phyloP scores from a whole-genome alignment of 495 filamentous ascomycete genomes.

The Aspergillus incahuasiensis region DNA sequence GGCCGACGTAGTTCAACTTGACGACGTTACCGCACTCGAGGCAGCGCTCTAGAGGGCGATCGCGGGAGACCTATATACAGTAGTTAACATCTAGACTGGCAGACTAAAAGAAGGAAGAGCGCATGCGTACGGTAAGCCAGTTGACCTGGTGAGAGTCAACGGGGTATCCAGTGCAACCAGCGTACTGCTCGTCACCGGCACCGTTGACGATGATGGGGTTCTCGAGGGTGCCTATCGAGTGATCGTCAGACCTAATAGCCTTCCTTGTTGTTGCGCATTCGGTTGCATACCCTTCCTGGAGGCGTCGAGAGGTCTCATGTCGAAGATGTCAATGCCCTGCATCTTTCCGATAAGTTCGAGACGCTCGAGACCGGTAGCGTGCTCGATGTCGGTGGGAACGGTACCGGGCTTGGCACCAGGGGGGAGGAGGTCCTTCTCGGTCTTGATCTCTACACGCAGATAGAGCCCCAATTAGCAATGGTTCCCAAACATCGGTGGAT shows the following conservation, averaged over 20 bases:
- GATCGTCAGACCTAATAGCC: neutral
- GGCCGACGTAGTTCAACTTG: slow-evolving; percentile 95
- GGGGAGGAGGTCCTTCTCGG: slow-evolving; percentile 71
- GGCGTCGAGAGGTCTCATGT: slow-evolving; percentile 93
- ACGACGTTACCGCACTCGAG: slow-evolving; percentile 90
- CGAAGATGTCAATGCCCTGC: slow-evolving; percentile 96
- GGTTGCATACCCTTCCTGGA: slow-evolving; percentile 67
- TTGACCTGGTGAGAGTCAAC: slow-evolving; percentile 84
- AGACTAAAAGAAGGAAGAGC: neutral
- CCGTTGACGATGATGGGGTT: slow-evolving; percentile 86
- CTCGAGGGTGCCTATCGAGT: slow-evolving; percentile 69
- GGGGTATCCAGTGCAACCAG: slow-evolving; percentile 91
- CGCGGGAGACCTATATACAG: slow-evolving; percentile 68
- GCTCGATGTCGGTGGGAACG: slow-evolving; percentile 88
- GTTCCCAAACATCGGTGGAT: neutral
- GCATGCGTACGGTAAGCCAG: slow-evolving; percentile 78
- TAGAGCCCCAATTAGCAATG: slow-evolving; percentile 10
- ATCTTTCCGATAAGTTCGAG: slow-evolving; percentile 99
- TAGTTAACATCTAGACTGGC: neutral
- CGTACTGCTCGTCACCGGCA: slow-evolving; percentile 92
- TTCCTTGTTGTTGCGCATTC: neutral
- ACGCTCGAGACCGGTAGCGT: slow-evolving; percentile 95
- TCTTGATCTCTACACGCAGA: slow-evolving; percentile 68
- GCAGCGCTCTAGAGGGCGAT: slow-evolving; percentile 89
- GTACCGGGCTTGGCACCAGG: slow-evolving; percentile 78